Evolutionary conservation across 1,284 basidiomycete species (phyloP).

Genomic region (Heterobasidion occidentale): DNA sequence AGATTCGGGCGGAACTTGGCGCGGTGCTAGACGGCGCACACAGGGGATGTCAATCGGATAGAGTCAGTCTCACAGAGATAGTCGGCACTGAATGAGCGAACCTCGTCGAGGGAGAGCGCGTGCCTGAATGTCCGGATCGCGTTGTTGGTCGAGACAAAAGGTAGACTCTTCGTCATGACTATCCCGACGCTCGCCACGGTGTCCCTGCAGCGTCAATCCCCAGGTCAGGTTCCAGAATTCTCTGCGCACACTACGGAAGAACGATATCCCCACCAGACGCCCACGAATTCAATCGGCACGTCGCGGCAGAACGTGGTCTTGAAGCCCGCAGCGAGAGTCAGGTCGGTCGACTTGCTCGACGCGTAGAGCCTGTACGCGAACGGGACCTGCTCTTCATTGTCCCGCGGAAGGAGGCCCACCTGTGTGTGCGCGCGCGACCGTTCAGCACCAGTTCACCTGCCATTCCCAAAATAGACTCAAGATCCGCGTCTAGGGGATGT

Average conservation of each 20-base stretch:
- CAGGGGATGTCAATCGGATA: background rate
- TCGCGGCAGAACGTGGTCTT: constrained; percentile 57
- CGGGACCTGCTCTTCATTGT: constrained; percentile 50
- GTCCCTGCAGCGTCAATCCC: constrained; percentile 35
- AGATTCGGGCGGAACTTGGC: constrained; percentile 43
- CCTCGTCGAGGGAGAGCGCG: constrained; percentile 58
- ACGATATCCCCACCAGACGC: constrained; percentile 44
- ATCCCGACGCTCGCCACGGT: constrained; percentile 62
- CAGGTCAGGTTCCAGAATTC: background rate
- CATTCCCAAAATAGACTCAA: background rate
- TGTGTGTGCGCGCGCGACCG: constrained; percentile 13
- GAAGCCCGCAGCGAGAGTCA: constrained; percentile 44
- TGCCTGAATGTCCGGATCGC: constrained; percentile 54
- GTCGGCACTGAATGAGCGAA: constrained; percentile 11
- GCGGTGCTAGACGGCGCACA: constrained; percentile 32
- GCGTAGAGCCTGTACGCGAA: constrained; percentile 65
- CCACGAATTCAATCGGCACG: constrained; percentile 56
- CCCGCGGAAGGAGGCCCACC: constrained; percentile 53
- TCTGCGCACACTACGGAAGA: background rate
- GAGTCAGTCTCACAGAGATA: background rate
- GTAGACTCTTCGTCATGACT: constrained; percentile 43
- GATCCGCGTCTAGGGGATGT: background rate
- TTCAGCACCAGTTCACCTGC: background rate
- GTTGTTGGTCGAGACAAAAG: constrained; percentile 54
- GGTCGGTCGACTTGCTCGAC: constrained; percentile 27